Conservation (phyloP, 371 early-diverging fungal species). For the Basidiobolus meristosporus region DNA sequence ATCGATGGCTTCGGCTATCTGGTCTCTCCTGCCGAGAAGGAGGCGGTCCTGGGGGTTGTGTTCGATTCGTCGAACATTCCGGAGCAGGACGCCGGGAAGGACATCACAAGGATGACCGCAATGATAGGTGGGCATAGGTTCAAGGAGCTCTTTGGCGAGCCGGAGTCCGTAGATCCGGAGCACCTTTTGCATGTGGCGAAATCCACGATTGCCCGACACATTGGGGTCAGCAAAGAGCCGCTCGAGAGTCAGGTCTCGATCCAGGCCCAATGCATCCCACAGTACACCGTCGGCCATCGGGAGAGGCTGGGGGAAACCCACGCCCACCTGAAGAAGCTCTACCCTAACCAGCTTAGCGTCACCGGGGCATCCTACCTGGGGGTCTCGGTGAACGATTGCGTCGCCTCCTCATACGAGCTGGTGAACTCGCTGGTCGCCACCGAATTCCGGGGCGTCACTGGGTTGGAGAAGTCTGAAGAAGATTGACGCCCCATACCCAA, state of each 20-base stretch:
- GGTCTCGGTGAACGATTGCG: conserved; percentile 76
- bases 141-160: conserved; percentile 8
- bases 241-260: conserved; percentile 24
- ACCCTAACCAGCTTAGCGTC: conserved; percentile 36
- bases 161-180: neutral
- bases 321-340: conserved; percentile 13
- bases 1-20: conserved; percentile 76
- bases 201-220: conserved; percentile 19
- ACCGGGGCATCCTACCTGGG: conserved; percentile 70
- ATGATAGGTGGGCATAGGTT: conserved; percentile 86
- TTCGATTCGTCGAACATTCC: conserved; percentile 76
- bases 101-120: conserved; percentile 47
- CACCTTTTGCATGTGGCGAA: conserved; percentile 3
- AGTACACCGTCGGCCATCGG: conserved; percentile 68
- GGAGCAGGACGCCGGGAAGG: conserved; percentile 24
- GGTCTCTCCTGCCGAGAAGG: conserved; percentile 38
- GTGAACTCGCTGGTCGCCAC: too few species aligned
- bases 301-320: conserved; percentile 33
- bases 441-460: too few species aligned
- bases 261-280: conserved; percentile 74
- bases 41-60: conserved; percentile 57
- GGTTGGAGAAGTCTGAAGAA: too few species aligned
- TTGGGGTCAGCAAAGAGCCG: conserved; percentile 32
- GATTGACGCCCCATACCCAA: too few species aligned
- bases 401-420: too few species aligned